Percentiles rank a stretch among this genome's conserved stretches.
Evolutionary conservation across 2,329 filamentous ascomycete genomes (phyloP).

Genomic region (Ceratocystis eucalypticola): DNA sequence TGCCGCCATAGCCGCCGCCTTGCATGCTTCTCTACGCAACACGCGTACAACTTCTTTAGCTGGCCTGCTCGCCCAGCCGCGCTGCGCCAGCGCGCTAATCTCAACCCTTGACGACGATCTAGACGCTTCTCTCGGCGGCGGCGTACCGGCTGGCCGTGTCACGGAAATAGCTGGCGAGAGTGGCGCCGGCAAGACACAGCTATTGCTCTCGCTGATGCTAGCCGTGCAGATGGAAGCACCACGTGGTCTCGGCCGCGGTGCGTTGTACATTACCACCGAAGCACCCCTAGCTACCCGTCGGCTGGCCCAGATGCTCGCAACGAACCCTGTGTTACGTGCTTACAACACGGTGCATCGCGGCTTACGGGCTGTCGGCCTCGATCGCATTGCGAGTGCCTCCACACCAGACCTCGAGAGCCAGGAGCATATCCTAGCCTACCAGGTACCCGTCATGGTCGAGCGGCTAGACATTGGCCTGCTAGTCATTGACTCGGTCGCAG

Average conservation of each 20-base stretch:
- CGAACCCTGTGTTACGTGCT: conserved; percentile 22
- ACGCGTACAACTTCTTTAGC: conserved; percentile 5
- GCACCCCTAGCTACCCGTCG: conserved; percentile 69
- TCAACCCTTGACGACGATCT: conserved; percentile 67
- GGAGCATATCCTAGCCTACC: conserved; percentile 86
- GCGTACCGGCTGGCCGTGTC: conserved; percentile 66
- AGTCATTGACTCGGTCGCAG: conserved; percentile 80
- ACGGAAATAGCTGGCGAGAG: conserved; percentile 89
- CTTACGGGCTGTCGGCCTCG: conserved; percentile 44
- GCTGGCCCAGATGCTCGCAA: conserved; percentile 60
- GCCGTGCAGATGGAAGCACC: conserved; percentile 69
- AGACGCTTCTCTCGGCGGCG: conserved; percentile 59
- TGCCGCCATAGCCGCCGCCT: conserved; percentile 48
- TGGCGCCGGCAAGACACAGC: conserved; percentile 88
- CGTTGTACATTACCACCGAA: conserved; percentile 91
- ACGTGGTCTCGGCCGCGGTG: conserved; percentile 54
- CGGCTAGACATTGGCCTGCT: conserved; percentile 68
- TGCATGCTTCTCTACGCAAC: conserved; percentile 47
- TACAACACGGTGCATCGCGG: conserved; percentile 35
- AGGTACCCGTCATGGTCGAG: conserved; percentile 72
- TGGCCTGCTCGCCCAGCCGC: not conserved
- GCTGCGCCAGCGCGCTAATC: conserved; percentile 33
- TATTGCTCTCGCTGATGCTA: conserved; percentile 73
- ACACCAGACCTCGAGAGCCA: conserved; percentile 87
- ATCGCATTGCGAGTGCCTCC: conserved; percentile 64